Evolutionary conservation across 768 basidiomycete genomes (phyloP).

Genomic region (Trametes villosa): DNA sequence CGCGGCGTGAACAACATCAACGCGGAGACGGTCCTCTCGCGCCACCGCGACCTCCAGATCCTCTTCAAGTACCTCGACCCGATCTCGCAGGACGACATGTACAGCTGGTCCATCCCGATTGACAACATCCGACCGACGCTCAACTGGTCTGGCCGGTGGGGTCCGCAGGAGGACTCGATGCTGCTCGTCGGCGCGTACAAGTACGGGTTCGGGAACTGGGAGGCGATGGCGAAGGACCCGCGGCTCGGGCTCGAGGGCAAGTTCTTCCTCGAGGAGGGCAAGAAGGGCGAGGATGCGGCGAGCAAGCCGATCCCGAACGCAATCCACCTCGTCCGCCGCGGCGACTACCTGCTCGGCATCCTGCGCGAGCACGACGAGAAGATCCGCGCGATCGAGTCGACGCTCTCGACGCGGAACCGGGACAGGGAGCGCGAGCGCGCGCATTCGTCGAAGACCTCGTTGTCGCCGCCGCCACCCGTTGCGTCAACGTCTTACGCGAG

Average conservation of each 20-base stretch:
- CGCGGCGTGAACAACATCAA: constrained; percentile 93
- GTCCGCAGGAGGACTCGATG: constrained; percentile 89
- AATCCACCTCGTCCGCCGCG: constrained; percentile 95
- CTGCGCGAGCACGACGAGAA: constrained; percentile 90
- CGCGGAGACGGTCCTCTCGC: constrained; percentile 93
- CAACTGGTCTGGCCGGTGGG: constrained; percentile 98
- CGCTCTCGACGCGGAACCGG: constrained; percentile 64
- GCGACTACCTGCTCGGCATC: constrained; percentile 88
- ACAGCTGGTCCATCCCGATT: constrained; percentile 86
- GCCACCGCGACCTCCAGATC: constrained; percentile 86
- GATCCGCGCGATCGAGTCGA: constrained; percentile 85
- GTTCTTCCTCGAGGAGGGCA: constrained; percentile 98
- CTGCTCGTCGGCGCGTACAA: constrained; percentile 91
- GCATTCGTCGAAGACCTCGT: constrained; percentile 67
- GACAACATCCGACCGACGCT: constrained; percentile 93
- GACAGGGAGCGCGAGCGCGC: too few relatives aligned
- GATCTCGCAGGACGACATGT: constrained; percentile 64
- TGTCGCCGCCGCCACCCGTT: constrained; percentile 75
- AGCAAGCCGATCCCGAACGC: constrained; percentile 94
- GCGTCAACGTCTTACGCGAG: constrained; percentile 69
- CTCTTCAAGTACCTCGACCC: constrained; percentile 78
- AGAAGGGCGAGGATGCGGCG: constrained; percentile 86
- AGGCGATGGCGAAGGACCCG: constrained; percentile 88
- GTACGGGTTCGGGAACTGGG: constrained; percentile 98
- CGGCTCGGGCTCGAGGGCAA: constrained; percentile 85